Base-by-base conservation (phyloP, 345 rosid species). In the Orychophragmus violaceus region DNA sequence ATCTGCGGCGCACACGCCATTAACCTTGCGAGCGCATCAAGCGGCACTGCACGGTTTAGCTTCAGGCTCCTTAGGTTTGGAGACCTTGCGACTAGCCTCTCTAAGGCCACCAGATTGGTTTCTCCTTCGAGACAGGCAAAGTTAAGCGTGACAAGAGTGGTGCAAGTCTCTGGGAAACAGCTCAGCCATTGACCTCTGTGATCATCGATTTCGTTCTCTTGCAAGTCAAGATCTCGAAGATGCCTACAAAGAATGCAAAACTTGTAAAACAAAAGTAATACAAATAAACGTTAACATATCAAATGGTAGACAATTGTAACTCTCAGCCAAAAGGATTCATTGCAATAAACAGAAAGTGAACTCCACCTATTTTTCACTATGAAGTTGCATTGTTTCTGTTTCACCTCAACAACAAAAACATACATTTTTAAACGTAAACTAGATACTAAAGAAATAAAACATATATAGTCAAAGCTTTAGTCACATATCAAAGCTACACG, bases 161-260 rank as follows among this genome's bases (percentile, higher is more conserved):
- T 90, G 56, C 68, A 78, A 69, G 79, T 79, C 18, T 94, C 97
- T n/a, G 90, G 95, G 63, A 94, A 90, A 82, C 89, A 82, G 75
- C 85, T 90, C n/a, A 94, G 81, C 99, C 99, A 94, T 52, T 90
- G 96, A 66, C 95, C 94, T 72, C 95, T 80, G 23, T 83, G 85
- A 77, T 94, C 99, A 74, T 94, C 99, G 23, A 94, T 77, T 68
- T 94, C 99, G 71, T 88, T 90, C 77, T 94, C 99, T 78, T 94
- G 99, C 81, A 90, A 78, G 76, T 94, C 99, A 66, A 94, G 86
- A 87, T 94, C 99, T 68, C 78, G 83, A 37, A 94, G 90, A 64
- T 27, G 70, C 85, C 99, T 93, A 63, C 50, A 44, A 41, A 67
- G 4, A 55, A 33, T n/a, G 7, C 59, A 54, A 17, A 29, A 29